Conservation (phyloP, 2,329 filamentous ascomycete genomes). For the Westerdykella ornata region DNA sequence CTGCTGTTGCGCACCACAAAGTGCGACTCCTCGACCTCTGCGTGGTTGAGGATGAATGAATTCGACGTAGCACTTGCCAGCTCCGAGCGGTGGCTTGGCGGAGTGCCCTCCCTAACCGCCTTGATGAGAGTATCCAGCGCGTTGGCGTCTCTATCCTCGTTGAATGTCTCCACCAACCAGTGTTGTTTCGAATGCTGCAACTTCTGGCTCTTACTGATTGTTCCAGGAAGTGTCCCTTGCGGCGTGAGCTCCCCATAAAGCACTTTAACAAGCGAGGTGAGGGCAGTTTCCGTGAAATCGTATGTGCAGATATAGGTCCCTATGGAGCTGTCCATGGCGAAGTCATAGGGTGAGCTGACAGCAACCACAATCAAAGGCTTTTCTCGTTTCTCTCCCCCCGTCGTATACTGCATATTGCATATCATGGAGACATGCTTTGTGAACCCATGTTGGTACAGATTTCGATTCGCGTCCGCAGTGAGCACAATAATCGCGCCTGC, state of each 20-base stretch:
- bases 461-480: slow-evolving; percentile 88
- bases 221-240: slow-evolving; percentile 56
- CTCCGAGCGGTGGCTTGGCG: slow-evolving; percentile 61
- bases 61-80: slow-evolving; percentile 62
- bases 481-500: slow-evolving; percentile 84
- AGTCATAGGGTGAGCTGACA: slow-evolving; percentile 93
- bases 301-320: slow-evolving; percentile 93
- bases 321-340: slow-evolving; percentile 84
- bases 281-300: slow-evolving; percentile 88
- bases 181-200: slow-evolving; percentile 83
- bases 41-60: slow-evolving; percentile 67
- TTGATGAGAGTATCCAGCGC: slow-evolving; percentile 71
- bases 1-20: slow-evolving; percentile 93
- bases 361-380: slow-evolving; percentile 88
- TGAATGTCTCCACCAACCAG: slow-evolving; percentile 89
- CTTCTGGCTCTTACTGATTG: slow-evolving; percentile 80
- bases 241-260: slow-evolving; percentile 68
- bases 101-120: slow-evolving; percentile 58
- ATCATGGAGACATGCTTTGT: slow-evolving; percentile 96
- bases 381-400: slow-evolving; percentile 62
- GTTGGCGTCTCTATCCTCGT: slow-evolving; percentile 66
- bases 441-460: slow-evolving; percentile 89
- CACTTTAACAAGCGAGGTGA: slow-evolving; percentile 75
- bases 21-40: slow-evolving; percentile 70
- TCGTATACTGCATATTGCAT: slow-evolving; percentile 70